Evolutionary conservation across 73 alveolate species (phyloP).

Genomic region (Tetrahymena malaccensis): DNA sequence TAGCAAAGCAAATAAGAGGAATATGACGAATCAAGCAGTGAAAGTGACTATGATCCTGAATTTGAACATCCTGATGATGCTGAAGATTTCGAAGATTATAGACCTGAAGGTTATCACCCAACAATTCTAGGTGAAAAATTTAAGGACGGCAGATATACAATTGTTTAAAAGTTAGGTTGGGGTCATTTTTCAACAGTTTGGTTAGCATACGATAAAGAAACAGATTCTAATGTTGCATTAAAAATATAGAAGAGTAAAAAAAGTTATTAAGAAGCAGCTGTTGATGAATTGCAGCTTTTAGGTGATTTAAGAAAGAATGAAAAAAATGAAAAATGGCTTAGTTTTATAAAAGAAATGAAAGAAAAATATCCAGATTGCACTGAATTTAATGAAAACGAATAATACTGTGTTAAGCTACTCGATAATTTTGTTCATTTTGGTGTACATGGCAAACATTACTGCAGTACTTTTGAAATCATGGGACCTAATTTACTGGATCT

Average conservation of each 20-base stretch:
- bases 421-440: slow-evolving; percentile 57
- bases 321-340: slow-evolving; percentile 28
- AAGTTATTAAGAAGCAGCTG: slow-evolving; percentile 68
- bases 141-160: slow-evolving; percentile 27
- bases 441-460: slow-evolving; percentile 58
- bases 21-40: background rate
- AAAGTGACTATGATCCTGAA: slow-evolving; percentile 70
- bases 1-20: background rate
- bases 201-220: slow-evolving; percentile 45
- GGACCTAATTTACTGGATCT: slow-evolving; percentile 69
- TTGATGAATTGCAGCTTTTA: slow-evolving; percentile 48
- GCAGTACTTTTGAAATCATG: slow-evolving; percentile 76
- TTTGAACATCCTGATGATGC: slow-evolving; percentile 23
- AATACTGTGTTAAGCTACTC: slow-evolving; percentile 41
- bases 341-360: background rate
- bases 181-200: slow-evolving; percentile 57
- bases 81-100: slow-evolving; percentile 40
- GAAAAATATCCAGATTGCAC: slow-evolving; percentile 1
- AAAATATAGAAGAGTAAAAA: slow-evolving; percentile 78
- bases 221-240: slow-evolving; percentile 70
- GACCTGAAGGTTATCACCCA: slow-evolving; percentile 43
- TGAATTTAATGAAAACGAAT: slow-evolving; percentile 7
- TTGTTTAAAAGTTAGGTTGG: slow-evolving; percentile 47
- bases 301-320: slow-evolving; percentile 12
- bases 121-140: slow-evolving; percentile 27